Conservation (phyloP, 805 yeast genomes). For the Kodamaea fukazawae region DNA sequence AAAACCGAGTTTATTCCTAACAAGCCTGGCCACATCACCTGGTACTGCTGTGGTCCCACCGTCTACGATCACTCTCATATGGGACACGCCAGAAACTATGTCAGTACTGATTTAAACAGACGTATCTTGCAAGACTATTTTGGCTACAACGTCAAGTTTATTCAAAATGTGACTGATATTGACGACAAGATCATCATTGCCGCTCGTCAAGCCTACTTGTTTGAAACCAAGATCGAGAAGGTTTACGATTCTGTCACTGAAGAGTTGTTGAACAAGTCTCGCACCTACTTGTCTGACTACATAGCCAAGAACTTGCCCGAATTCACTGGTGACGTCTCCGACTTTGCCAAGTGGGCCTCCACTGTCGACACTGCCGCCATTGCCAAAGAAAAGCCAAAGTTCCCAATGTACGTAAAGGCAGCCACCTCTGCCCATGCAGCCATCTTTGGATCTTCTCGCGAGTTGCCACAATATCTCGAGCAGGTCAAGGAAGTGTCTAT, state of each 20-base stretch:
- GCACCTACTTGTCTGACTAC: slow-evolving; percentile 47
- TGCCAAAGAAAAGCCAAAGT: slow-evolving; percentile 68
- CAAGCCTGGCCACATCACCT: slow-evolving; percentile 62
- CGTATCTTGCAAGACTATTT: slow-evolving; percentile 87
- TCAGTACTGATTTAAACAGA: slow-evolving; percentile 89
- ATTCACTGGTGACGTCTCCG: slow-evolving; percentile 25
- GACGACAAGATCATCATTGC: slow-evolving; percentile 95
- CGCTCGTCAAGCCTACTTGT: slow-evolving; percentile 85
- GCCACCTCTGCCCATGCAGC: slow-evolving; percentile 51
- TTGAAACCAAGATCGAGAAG: slow-evolving; percentile 51
- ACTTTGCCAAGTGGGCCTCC: slow-evolving; percentile 52
- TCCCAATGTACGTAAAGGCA: slow-evolving; percentile 79
- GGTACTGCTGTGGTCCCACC: slow-evolving; percentile 99
- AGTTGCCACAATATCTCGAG: slow-evolving; percentile 41
- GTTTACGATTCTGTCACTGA: slow-evolving; percentile 26
- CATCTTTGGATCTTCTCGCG: slow-evolving; percentile 25
- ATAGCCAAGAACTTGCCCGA: slow-evolving; percentile 55
- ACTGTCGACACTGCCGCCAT: slow-evolving; percentile 49
- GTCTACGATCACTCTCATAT: slow-evolving; percentile 94
- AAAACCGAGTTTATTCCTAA: slow-evolving; percentile 79
- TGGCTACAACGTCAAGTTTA: slow-evolving; percentile 82
- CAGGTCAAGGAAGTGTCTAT: slow-evolving; percentile 73
- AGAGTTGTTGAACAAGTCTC: slow-evolving; percentile 38
- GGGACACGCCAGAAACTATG: slow-evolving; percentile 99
- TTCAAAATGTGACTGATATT: slow-evolving; percentile 97